Percentiles rank a stretch among this genome's conserved stretches.
phyloP scores from a whole-genome alignment of 129 eudicot genomes.

The Deinandra increscens region DNA sequence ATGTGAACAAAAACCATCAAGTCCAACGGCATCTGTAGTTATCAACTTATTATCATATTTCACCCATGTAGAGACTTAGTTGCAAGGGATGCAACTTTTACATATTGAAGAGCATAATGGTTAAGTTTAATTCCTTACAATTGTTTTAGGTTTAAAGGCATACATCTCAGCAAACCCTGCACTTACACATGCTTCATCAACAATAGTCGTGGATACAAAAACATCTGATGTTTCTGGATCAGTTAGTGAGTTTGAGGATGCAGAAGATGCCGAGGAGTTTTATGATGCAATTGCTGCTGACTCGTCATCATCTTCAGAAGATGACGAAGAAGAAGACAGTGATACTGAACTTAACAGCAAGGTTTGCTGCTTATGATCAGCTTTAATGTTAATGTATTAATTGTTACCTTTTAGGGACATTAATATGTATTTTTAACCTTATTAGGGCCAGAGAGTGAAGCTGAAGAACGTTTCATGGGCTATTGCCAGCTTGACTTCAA shows the following conservation, averaged over 20 bases:
- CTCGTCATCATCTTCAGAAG: constrained; percentile 50
- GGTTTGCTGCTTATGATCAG: constrained; percentile 35
- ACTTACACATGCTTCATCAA: constrained; percentile 44
- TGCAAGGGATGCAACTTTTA: background rate
- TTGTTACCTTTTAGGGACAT: constrained; percentile 10
- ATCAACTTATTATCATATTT: background rate
- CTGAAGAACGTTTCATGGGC: constrained; percentile 89
- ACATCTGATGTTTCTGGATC: constrained; percentile 49
- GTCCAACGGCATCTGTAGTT: background rate
- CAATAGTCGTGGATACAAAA: constrained; percentile 51
- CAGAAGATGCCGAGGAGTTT: constrained; percentile 63
- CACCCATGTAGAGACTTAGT: background rate
- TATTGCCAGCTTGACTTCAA: constrained; percentile 54
- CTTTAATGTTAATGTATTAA: background rate
- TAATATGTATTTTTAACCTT: constrained; percentile 19
- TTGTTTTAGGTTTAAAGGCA: constrained; percentile 70
- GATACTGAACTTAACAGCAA: constrained; percentile 49
- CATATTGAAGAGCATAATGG: background rate
- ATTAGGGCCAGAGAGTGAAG: constrained; percentile 66
- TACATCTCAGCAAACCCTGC: constrained; percentile 91
- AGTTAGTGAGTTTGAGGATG: constrained; percentile 55
- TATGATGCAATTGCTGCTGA: constrained; percentile 80
- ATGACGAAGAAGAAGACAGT: constrained; percentile 66
- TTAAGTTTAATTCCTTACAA: constrained; percentile 4
- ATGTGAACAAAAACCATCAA: too few relatives aligned